Conservation (phyloP, 2,329 filamentous ascomycete species). For the Proliferodiscus dingleyae region DNA sequence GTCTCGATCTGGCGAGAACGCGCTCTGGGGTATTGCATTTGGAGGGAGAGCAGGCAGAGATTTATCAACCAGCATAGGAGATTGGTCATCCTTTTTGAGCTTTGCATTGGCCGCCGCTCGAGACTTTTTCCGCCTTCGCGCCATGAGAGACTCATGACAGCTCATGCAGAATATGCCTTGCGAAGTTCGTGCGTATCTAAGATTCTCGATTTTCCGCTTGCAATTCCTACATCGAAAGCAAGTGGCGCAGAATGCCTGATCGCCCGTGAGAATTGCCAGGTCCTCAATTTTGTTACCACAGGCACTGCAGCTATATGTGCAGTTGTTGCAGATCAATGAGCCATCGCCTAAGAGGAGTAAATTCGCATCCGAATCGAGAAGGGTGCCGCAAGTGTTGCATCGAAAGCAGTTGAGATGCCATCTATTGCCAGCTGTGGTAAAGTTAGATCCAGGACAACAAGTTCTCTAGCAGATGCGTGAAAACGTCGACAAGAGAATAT, state of each 20-base stretch:
- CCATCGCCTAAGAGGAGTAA: conserved; percentile 94
- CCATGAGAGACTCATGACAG: conserved; percentile 96
- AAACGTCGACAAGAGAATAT: conserved; percentile 5
- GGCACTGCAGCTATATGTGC: conserved; percentile 96
- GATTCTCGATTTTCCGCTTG: conserved; percentile 97
- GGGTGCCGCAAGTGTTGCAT: conserved; percentile 90
- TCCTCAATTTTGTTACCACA: conserved; percentile 98
- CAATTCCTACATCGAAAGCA: conserved; percentile 98
- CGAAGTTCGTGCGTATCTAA: conserved; percentile 93
- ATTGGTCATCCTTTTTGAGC: conserved; percentile 57
- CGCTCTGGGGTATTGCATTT: conserved; percentile 58
- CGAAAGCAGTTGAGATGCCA: conserved; percentile 99
- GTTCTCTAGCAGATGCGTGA: neutral
- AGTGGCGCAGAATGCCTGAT: conserved; percentile 95
- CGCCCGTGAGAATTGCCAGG: conserved; percentile 91
- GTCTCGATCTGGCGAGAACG: conserved; percentile 53
- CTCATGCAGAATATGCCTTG: conserved; percentile 99
- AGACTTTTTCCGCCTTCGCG: conserved; percentile 79
- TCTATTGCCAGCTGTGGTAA: conserved; percentile 72
- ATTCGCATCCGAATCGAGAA: conserved; percentile 97
- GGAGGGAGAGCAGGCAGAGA: conserved; percentile 87
- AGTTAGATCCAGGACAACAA: conserved; percentile 19
- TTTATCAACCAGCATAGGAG: conserved; percentile 76
- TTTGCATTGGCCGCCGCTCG: conserved; percentile 62
- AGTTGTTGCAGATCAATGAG: conserved; percentile 98